Conservation (phyloP, 768 basidiomycete genomes). For the Phanerochaete carnosa region DNA sequence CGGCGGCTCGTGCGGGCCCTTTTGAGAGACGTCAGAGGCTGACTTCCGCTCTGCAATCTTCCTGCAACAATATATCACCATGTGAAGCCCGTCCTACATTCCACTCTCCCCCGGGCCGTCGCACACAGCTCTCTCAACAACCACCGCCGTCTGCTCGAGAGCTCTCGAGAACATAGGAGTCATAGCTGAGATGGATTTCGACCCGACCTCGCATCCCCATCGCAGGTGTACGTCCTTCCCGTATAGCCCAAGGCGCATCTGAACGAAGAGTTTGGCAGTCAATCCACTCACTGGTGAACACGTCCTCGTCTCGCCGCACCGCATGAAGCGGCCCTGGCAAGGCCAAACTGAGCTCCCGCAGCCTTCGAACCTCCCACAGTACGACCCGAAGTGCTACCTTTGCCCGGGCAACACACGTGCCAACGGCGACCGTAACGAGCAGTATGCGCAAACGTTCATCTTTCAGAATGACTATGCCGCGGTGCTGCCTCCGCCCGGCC, state of each 20-base stretch:
- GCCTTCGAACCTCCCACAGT: conserved; percentile 45
- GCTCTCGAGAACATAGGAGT: no score
- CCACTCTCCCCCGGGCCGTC: background rate
- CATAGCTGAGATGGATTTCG: conserved; percentile 39
- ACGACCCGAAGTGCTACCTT: conserved; percentile 79
- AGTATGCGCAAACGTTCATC: conserved; percentile 61
- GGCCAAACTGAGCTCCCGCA: conserved; percentile 78
- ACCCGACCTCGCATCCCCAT: conserved; percentile 64
- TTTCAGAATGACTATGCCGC: conserved; percentile 88
- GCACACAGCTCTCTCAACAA: background rate
- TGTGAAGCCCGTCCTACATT: background rate
- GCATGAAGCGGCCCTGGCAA: conserved; percentile 87
- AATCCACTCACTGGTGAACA: conserved; percentile 79
- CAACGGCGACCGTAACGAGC: conserved; percentile 65
- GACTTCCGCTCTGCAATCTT: background rate
- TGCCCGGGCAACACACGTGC: conserved; percentile 83
- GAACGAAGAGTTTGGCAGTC: conserved; percentile 38
- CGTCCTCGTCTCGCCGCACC: conserved; percentile 85
- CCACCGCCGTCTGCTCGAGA: background rate
- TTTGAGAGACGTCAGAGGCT: background rate
- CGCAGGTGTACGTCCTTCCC: conserved; percentile 52
- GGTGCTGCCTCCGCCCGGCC: conserved; percentile 53
- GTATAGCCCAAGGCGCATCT: background rate
- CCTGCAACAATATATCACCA: background rate
- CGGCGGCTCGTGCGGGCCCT: background rate